Conservation (phyloP, 169 alveolate genomes). For the Plasmodium berghei region DNA sequence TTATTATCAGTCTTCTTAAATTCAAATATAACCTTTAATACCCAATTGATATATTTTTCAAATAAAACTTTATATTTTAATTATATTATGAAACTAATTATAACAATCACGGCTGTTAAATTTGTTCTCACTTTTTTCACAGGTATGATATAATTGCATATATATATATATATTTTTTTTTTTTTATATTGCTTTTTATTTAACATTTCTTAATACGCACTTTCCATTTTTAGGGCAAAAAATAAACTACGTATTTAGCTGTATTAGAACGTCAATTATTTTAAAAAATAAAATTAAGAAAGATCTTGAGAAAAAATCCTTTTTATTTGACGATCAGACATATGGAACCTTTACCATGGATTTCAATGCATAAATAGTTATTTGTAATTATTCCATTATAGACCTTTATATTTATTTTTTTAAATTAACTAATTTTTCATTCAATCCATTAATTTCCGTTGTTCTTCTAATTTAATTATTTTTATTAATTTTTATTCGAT, state of each 20-base stretch:
- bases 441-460: neutral
- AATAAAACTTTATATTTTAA: slow-evolving; percentile 14
- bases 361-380: neutral
- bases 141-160: slow-evolving; percentile 17
- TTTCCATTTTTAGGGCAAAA: slow-evolving; percentile 45
- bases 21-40: too few relatives aligned
- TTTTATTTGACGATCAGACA: slow-evolving; percentile 62
- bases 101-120: slow-evolving; percentile 40
- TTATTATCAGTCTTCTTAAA: neutral
- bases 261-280: slow-evolving; percentile 63
- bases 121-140: slow-evolving; percentile 66
- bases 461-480: neutral
- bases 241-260: slow-evolving; percentile 53
- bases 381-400: neutral
- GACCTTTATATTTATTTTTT: neutral
- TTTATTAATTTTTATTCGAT: neutral
- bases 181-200: neutral
- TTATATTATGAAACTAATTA: slow-evolving; percentile 45
- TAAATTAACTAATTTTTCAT: neutral
- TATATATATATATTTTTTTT: neutral
- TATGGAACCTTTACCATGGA: slow-evolving; percentile 70
- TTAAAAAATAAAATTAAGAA: slow-evolving; percentile 62
- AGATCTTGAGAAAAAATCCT: slow-evolving; percentile 72
- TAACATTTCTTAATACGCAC: neutral
- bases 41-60: too few relatives aligned